Evolutionary conservation across 768 basidiomycete species (phyloP).

Genomic region (Tephrocybe rancida): DNA sequence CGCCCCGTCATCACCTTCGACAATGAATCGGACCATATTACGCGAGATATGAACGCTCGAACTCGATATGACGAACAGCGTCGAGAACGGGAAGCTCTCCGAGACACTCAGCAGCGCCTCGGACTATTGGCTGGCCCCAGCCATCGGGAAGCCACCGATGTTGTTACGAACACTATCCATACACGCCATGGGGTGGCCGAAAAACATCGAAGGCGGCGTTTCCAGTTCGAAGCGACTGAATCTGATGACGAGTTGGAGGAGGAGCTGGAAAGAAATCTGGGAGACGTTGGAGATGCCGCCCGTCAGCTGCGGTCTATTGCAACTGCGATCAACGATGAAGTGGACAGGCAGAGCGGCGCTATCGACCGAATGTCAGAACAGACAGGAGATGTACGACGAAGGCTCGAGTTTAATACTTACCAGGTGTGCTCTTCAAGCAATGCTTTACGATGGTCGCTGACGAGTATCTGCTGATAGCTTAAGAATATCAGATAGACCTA

Average conservation of each 20-base stretch:
- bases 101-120: constrained; percentile 85
- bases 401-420: constrained; percentile 80
- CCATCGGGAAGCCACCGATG: constrained; percentile 48
- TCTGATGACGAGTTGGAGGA: constrained; percentile 96
- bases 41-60: constrained; percentile 82
- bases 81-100: constrained; percentile 79
- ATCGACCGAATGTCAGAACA: constrained; percentile 80
- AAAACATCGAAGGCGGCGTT: constrained; percentile 78
- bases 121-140: constrained; percentile 72
- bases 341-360: constrained; percentile 81
- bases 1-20: constrained; percentile 90
- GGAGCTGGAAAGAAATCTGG: constrained; percentile 89
- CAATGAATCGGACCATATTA: constrained; percentile 90
- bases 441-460: constrained; percentile 5
- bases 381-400: constrained; percentile 72
- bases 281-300: constrained; percentile 78
- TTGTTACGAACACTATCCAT: constrained; percentile 34
- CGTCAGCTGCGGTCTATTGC: constrained; percentile 82
- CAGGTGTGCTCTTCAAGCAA: constrained; percentile 45
- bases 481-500: constrained; percentile 61
- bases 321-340: constrained; percentile 82
- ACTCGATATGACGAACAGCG: constrained; percentile 88
- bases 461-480: constrained; percentile 39
- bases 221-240: constrained; percentile 88
- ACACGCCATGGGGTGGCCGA: constrained; percentile 52